Base-by-base conservation (phyloP, 108 stramenopile genomes). In the Schizochytrium sp. region DNA sequence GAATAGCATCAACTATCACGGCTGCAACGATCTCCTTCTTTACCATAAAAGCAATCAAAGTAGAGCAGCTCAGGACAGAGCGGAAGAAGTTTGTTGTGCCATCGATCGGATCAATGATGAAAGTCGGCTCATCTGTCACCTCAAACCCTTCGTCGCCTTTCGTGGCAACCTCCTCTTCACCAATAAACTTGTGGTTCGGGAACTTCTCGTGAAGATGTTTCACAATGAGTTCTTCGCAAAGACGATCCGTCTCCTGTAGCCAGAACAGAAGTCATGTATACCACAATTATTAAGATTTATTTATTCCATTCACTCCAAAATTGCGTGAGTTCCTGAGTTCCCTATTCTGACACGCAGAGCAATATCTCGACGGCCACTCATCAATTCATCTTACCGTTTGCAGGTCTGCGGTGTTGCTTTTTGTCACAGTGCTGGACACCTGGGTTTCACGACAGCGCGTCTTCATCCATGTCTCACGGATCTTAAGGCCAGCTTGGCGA, bases 41-140 rank as follows among this genome's bases (percentile, higher is more conserved):
- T n/a, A 46, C 46, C 57, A 42, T 58, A 42, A 13, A 88, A 8
- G 58, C 58, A 1, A 88, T 13, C 4, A 59, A 19, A 46, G 61
- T 45, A 4, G 87, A 60, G 59, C 59, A 58, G 87, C 87, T 88
- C 87, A 60, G 17, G 10, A 88, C 58, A 4, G 56, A 15, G 87
- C n/a, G 87, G 56, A 57, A 38, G 4, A 56, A 87, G 87, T 87
- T 57, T 15, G 87, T 57, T 57, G 53, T 87, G n/a, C 56, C 56
- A 40, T 57, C 87, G 3, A 87, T 57, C 10, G 87, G 56, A 40
- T 56, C 56, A 57, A 87, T 87, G 12, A 57, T 57, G 40, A 57
- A 87, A 10, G 53, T 87, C n/a, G 40, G 55, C 56, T 57, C 57
- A 7, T 87, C 87, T 45, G 53, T 56, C 44, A 87, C 87, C n/a